Conservation (phyloP, 345 rosid species). For the Salix brachista region DNA sequence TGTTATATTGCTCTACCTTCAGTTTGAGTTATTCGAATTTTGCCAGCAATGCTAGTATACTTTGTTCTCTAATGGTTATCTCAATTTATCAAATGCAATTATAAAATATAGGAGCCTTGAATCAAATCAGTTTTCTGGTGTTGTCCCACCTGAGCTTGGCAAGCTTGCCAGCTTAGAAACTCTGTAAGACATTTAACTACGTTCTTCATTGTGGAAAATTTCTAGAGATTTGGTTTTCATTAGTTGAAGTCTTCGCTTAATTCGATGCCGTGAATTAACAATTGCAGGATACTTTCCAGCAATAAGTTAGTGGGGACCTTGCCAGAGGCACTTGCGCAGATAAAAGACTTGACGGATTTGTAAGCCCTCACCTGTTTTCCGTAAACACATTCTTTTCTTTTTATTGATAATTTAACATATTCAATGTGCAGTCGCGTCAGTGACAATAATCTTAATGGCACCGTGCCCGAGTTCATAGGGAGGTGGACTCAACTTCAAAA, state of each 20-base stretch:
- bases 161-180: background rate
- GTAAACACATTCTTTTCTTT: background rate
- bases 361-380: background rate
- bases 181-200: background rate
- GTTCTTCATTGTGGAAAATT: too few species aligned
- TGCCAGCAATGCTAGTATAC: background rate
- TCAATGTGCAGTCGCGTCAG: constrained; percentile 16
- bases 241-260: too few species aligned
- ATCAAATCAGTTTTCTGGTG: too few species aligned
- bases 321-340: background rate
- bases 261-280: too few species aligned
- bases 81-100: background rate
- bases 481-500: constrained; percentile 5
- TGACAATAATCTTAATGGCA: constrained; percentile 16
- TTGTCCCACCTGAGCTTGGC: too few species aligned
- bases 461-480: constrained; percentile 15
- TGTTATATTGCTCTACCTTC: background rate
- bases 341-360: background rate
- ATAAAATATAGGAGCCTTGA: too few species aligned
- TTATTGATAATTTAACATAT: background rate
- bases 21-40: background rate
- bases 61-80: too few species aligned
- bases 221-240: background rate
- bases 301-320: background rate
- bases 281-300: background rate